phyloP scores from a whole-genome alignment of 2,329 filamentous ascomycete genomes.

The Fusarium verticillioides region DNA sequence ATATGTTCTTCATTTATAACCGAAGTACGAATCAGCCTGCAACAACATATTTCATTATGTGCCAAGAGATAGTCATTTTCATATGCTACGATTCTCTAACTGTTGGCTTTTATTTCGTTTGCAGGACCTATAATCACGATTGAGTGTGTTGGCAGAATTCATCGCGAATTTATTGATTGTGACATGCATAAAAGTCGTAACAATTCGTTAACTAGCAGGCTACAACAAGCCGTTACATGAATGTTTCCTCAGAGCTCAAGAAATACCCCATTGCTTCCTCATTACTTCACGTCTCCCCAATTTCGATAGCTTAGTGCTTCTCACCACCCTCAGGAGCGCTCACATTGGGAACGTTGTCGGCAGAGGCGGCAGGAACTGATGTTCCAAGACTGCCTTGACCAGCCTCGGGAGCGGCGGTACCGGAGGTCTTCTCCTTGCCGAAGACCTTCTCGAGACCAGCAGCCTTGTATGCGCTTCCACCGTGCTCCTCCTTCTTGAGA shows the following conservation, averaged over 20 bases:
- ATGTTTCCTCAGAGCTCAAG: slow-evolving; percentile 5
- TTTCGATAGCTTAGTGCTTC: slow-evolving; percentile 28
- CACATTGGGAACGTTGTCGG: slow-evolving; percentile 35
- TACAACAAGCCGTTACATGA: slow-evolving; percentile 14
- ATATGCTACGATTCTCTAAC: neutral
- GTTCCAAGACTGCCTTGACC: slow-evolving; percentile 27
- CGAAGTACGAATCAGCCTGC: neutral
- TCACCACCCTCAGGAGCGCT: slow-evolving; percentile 42
- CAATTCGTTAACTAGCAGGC: slow-evolving; percentile 34
- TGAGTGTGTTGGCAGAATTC: neutral
- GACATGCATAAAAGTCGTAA: slow-evolving; percentile 38
- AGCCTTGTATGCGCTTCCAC: slow-evolving; percentile 69
- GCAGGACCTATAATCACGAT: rapidly evolving
- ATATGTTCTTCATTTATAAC: rapidly evolving
- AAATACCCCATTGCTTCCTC: neutral
- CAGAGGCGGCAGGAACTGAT: slow-evolving; percentile 36
- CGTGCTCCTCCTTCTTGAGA: slow-evolving; percentile 77
- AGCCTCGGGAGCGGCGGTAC: slow-evolving; percentile 29
- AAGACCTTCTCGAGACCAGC: slow-evolving; percentile 68
- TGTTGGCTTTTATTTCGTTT: neutral
- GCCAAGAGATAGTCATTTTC: neutral
- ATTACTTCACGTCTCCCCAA: neutral
- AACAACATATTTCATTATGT: rapidly evolving
- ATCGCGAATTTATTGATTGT: slow-evolving; percentile 33
- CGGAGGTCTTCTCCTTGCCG: slow-evolving; percentile 60